Evolutionary conservation across 306 rosid species (phyloP), one percentile per base, ranked within the genome.

Genomic region (Quercus aquifolioides): DNA sequence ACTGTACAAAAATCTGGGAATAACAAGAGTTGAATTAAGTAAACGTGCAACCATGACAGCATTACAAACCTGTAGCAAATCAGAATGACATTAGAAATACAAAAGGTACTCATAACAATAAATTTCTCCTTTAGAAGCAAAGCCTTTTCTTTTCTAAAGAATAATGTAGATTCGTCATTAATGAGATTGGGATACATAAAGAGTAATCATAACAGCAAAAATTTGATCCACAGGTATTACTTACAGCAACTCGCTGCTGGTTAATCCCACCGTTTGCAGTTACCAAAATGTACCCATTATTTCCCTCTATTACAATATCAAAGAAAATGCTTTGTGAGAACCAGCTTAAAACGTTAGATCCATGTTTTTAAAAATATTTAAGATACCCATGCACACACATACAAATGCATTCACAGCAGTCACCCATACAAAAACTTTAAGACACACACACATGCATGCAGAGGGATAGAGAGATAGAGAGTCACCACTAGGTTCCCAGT

Each of bases 261-360:
- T 95, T 95, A 83, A 93, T 91, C 84, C 98, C 99, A 83, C 99
- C 99, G 60, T 95, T 95, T 80, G 98, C 99, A 76, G 98, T 95
- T 81, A 93, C 87, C 91, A 95, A 49, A 78, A 95, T 83, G 88
- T 91, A 91, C 81, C 98, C 98, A 84, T 90, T 91, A 25, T 80
- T 90, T 73, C 98, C 94, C 82, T 83, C 97, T 95, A 67, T 75
- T 60, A 78, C 59, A 82, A 75, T 18, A 85, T 63, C 65, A 54
- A 77, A 87, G 55, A 56, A 25, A 83, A 74, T 76, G 79, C 73
- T 19, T 35, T 55, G 76, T 83, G 76, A 88, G 86, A 78, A 74
- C 55, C 64, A 74, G 76, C 76, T 60, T 35, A 76, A 25, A 35
- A 54, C 13, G 20, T 56, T 35, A 20, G 21, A 62, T 10, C 55